Base-by-base conservation (phyloP, 306 rosid species). In the Rubus parviflorus region DNA sequence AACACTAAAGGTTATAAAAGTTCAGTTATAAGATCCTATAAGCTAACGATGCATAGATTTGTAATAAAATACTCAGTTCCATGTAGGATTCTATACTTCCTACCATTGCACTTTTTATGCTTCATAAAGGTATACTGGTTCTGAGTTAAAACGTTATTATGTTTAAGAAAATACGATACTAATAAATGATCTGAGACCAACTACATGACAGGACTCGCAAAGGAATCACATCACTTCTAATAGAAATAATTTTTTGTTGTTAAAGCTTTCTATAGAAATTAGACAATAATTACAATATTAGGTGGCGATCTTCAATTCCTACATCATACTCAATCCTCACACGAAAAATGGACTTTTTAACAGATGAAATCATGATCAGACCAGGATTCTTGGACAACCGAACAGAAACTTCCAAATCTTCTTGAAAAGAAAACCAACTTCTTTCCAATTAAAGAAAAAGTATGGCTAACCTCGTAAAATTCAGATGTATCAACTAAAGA, bases 401-500 rank as follows among this genome's bases (percentile, higher is more conserved):
- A 70, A 16, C 66, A 75, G 25, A 58, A 48, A 47, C 25, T 46
- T 60, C 54, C 22, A 65, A 72, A 56, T 13, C 30, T 54, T 64
- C 22, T 40, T 35, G 35, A 19, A 5, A 60, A 64, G 37, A 61
- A 71, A 48, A 13, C 61, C 14, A 11, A 1, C 71, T 30, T n/a
- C 19, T 20, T 45, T 9, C 68, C 20, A 53, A 41, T 62, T 62
- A 46, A 75, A 51, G 37, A 13, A 45, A 17, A 73, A 48, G 20
- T 62, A 74, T 38, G 65, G 54, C 94, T 86, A 74, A 95, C 98
- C 98, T 95, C 98, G 67, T 90, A 81, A 89, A 84, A 90, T 37
- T 90, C 96, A 25, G 97, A 89, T 61, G 93, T 80, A 75, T 95
- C 95, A 65, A 95, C 89, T 86, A 90, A 86, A 56, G 97, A 95